Conservation (phyloP, 176 grass and related monocot species). For the Triticum aestivum region DNA sequence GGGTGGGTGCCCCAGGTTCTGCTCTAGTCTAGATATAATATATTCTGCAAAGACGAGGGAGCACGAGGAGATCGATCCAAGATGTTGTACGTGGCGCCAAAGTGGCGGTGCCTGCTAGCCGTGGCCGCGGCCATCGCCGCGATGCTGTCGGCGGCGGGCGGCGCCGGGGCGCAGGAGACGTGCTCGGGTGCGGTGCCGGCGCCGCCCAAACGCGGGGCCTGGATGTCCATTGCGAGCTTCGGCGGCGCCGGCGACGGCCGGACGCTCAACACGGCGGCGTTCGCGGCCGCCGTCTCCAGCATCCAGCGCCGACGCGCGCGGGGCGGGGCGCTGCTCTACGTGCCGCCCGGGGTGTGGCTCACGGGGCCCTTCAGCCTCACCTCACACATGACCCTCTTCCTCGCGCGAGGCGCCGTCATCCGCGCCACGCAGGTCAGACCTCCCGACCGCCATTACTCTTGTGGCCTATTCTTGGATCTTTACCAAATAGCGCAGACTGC, state of each 20-base stretch:
- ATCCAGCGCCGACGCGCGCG: conserved; percentile 42
- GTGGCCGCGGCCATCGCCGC: neutral
- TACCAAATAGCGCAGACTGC: too few species aligned
- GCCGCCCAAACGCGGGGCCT: conserved; percentile 47
- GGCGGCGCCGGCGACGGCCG: conserved; percentile 61
- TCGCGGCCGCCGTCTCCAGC: conserved; percentile 42
- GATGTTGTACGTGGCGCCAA: neutral
- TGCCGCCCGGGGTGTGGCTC: conserved; percentile 76
- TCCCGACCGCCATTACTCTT: neutral
- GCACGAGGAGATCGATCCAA: neutral
- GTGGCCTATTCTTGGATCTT: neutral
- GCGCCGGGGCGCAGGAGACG: conserved; percentile 40
- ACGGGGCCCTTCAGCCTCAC: conserved; percentile 88
- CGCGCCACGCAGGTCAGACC: conserved; percentile 53
- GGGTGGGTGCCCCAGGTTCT: neutral
- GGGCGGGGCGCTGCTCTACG: conserved; percentile 65
- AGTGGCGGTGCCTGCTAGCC: neutral
- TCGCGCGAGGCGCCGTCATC: conserved; percentile 65
- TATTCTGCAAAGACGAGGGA: neutral
- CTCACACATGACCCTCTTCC: conserved; percentile 85
- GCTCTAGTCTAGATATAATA: too few species aligned
- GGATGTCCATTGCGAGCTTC: conserved; percentile 71
- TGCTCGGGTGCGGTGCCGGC: conserved; percentile 48
- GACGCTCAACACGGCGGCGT: conserved; percentile 60
- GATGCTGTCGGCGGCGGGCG: neutral